Conservation (phyloP, 1,139 yeast species). For the Geotrichum bryndzae region DNA sequence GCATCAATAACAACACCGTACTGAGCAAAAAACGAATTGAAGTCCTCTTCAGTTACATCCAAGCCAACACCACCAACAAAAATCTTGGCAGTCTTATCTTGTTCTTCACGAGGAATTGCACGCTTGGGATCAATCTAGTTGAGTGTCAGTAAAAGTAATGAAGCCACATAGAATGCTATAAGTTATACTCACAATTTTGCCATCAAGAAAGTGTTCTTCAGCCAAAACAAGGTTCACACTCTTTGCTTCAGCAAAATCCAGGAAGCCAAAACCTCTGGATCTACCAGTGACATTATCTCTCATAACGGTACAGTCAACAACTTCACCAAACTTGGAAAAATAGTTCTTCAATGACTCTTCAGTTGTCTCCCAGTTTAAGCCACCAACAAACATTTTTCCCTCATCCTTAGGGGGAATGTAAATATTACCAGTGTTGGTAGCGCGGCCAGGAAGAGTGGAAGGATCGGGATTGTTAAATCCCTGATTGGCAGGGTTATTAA, state of each 20-base stretch:
- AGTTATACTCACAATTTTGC: slow-evolving; percentile 52
- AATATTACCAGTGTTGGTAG: slow-evolving; percentile 35
- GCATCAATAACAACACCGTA: slow-evolving; percentile 95
- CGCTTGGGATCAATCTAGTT: slow-evolving; percentile 81
- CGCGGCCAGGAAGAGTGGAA: slow-evolving; percentile 16
- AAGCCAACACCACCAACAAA: slow-evolving; percentile 98
- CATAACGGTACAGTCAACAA: slow-evolving; percentile 88
- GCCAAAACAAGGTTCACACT: slow-evolving; percentile 86
- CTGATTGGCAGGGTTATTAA: neutral
- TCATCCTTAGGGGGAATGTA: slow-evolving; percentile 41
- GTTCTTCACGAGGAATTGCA: slow-evolving; percentile 97
- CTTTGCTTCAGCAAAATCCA: slow-evolving; percentile 75
- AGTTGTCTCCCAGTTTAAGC: slow-evolving; percentile 96
- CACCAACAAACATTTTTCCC: slow-evolving; percentile 98
- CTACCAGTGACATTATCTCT: slow-evolving; percentile 85
- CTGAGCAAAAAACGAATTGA: slow-evolving; percentile 78
- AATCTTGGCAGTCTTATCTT: slow-evolving; percentile 93
- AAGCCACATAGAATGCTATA: neutral
- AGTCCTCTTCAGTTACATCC: slow-evolving; percentile 88
- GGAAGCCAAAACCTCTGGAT: slow-evolving; percentile 94
- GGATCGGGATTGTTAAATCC: slow-evolving; percentile 11
- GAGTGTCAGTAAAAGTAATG: neutral
- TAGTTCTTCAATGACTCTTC: slow-evolving; percentile 72
- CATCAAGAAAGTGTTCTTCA: slow-evolving; percentile 87
- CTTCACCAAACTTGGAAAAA: slow-evolving; percentile 86